These are phyloP conservation scores for Malania oleifera DNA, from an alignment of 164 flowering plant genomes.

Conservation along the genomic window DNA sequence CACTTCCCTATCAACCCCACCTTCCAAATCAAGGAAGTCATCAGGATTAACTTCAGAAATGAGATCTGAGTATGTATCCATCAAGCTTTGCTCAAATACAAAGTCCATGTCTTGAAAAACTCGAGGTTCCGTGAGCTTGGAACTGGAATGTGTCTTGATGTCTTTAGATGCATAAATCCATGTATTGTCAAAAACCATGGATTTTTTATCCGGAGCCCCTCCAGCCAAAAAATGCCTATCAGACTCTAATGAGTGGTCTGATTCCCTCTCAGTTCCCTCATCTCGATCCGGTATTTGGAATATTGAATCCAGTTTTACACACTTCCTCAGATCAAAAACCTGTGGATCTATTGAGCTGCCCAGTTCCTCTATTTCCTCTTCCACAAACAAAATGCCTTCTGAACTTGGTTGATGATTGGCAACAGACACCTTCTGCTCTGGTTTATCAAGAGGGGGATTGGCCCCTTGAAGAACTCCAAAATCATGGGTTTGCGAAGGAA, in stretches of 20 bases:
- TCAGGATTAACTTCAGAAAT: constrained; percentile 50
- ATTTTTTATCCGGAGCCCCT: neutral
- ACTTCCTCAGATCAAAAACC: constrained; percentile 45
- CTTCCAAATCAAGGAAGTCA: constrained; percentile 54
- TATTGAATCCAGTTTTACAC: constrained; percentile 12
- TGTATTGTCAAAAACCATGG: neutral
- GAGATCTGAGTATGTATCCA: constrained; percentile 51
- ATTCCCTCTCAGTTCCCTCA: constrained; percentile 8
- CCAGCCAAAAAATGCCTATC: neutral
- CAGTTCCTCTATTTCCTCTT: constrained; percentile 63
- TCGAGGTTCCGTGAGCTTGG: constrained; percentile 14
- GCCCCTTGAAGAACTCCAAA: constrained; percentile 47
- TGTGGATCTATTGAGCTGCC: constrained; percentile 32
- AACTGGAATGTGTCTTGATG: neutral
- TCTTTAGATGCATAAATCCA: constrained; percentile 5
- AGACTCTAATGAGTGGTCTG: constrained; percentile 5
- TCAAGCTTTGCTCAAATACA: constrained; percentile 54
- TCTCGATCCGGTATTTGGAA: constrained; percentile 2
- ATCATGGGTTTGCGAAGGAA: constrained; percentile 54
- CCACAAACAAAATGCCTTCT: constrained; percentile 54
- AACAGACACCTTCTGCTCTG: constrained; percentile 14
- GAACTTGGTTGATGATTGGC: constrained; percentile 27
- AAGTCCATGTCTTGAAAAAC: constrained; percentile 25
- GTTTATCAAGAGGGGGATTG: constrained; percentile 13
- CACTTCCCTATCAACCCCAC: constrained; percentile 24